Base-by-base conservation (phyloP, 306 rosid genomes). In the Trifolium repens region DNA sequence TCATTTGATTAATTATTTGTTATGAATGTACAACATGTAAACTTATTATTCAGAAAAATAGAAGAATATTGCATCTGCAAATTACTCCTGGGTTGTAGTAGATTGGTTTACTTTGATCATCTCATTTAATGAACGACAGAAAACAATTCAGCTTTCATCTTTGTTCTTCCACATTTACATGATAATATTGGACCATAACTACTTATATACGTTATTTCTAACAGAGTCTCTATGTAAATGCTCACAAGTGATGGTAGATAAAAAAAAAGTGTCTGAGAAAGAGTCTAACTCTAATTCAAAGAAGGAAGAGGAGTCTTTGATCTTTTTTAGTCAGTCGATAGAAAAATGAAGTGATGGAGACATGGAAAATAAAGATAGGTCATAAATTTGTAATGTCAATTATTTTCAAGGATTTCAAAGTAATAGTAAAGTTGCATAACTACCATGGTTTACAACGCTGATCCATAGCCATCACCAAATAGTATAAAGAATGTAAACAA, bases 1-100 rank as follows among this genome's bases (percentile, higher is more conserved):
- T 68, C 78, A 78, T 57, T 78, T 64, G 73, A 67, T 49, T 73
- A 80, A 75, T 24, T 67, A 73, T 73, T 66, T 55, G 35, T 71
- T 71, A 61, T 11, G 35, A 50, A 69, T 70, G 59, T 52, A 17
- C 30, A 76, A 40, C 50, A 50, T 63, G 53, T 15, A 19, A 46
- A 68, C 26, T 49, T 55, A 50, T 52, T 63, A 42, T 24, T 26
- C 43, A 43, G 16, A 59, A 67, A 67, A 80, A 22, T 26, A 72
- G 3, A 26, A 77, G 47, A 67, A 72, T 54, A 70, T 74, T 73
- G 71, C 64, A 50, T 66, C 53, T 27, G 30, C 79, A 57, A 65
- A 71, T 19, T 17, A 65, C 49, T 66, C 71, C 67, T 60, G 60
- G 32, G 30, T 54, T 54, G 12, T 54, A 54, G 27, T 54, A 9